Evolutionary conservation across 1,284 basidiomycete genomes (phyloP), one percentile per base, ranked within the genome.

Genomic region (Termitomyces sp.): DNA sequence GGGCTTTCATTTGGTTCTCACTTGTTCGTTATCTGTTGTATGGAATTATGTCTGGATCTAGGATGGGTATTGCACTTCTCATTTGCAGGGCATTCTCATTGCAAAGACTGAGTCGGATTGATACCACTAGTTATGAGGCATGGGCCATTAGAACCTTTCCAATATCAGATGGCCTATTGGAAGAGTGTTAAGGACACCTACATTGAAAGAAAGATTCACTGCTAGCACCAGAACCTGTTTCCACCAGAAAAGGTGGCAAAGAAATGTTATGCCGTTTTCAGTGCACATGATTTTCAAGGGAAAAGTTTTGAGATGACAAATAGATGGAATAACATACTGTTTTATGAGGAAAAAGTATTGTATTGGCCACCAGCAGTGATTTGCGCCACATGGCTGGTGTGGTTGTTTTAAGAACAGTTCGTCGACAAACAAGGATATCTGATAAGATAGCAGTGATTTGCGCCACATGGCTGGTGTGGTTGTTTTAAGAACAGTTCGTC

Each of bases 361-460:
- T n/a, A n/a, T n/a, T n/a, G n/a, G n/a, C n/a, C n/a, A n/a, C n/a
- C n/a, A n/a, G n/a, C n/a, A n/a, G n/a, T n/a, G n/a, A n/a, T 5
- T 24, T 36, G 38, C 38, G 17, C 17, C 38, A 19, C 38, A 39
- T 39, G 17, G 5, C 3, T 34, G 33, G 6, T 9, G 33, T 15
- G 3, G 12, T 34, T 34, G 13, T 34, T 34, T 34, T 12, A 13
- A 21, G 26, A 13, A 1, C 10, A 41, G 21, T 6, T 1, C 5
- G 12, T 21, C 28, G 21, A 34, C 47, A 49, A 49, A n/a, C 26
- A 49, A 49, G 17, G 24, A 19, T 12, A 15, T 36, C 33, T 34
- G 33, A 34, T 34, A 34, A 49, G 10, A 58, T 59, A n/a, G n/a
- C n/a, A n/a, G n/a, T n/a, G n/a, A n/a, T 5, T 24, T 36, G 38